Base-by-base conservation (phyloP, 2,329 filamentous ascomycete genomes). In the Calonectria henricotiae region DNA sequence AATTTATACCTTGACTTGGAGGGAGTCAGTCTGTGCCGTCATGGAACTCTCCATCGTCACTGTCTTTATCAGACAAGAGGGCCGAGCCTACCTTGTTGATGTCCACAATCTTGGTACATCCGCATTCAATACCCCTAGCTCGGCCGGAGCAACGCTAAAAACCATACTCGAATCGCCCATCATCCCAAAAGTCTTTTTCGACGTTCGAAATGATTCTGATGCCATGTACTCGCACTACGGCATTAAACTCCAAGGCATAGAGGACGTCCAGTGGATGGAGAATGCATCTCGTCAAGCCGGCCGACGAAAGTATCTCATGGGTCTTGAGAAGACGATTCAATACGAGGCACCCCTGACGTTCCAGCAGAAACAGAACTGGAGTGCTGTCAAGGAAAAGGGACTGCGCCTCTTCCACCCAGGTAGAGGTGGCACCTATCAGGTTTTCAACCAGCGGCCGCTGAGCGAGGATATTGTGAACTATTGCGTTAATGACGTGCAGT, bases 241-340 rank as follows among this genome's bases (percentile, higher is more conserved):
- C 0, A 81, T 91, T 70, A 27, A 67, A 0, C 73, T 91, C 0
- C 68, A 72, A 0, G 85, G 86, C 0, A 75, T 90, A 11, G 70
- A 85, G 3, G 88, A 91, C 72, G 64, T 91, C 0, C 88, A 91
- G 74, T 80, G 91, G 0, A 87, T 91, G 84, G 88, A 91, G 75
- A 73, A 86, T 4, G 87, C 62, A 62, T 30, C 23, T 15, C 62
- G 49, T n/a, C 63, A 11, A 0, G 12, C 32, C 20, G 51, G 67
- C 9, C 39, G 47, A 13, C 20, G 58, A 13, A 44, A 17, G 9
- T 65, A 35, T 35, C 4, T 71, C 54, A 47, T 41, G 27, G 68
- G 65, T 6, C 65, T 70, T 6, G 58, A 64, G 27, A 64, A 55
- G 44, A 44, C 39, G 30, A 68, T 70, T 30, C 32, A 32, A 8